Evolutionary conservation across 192 early-diverging fungal genomes (phyloP), one percentile per base, ranked within the genome.

Genomic region (Backusella parvicylindrica): DNA sequence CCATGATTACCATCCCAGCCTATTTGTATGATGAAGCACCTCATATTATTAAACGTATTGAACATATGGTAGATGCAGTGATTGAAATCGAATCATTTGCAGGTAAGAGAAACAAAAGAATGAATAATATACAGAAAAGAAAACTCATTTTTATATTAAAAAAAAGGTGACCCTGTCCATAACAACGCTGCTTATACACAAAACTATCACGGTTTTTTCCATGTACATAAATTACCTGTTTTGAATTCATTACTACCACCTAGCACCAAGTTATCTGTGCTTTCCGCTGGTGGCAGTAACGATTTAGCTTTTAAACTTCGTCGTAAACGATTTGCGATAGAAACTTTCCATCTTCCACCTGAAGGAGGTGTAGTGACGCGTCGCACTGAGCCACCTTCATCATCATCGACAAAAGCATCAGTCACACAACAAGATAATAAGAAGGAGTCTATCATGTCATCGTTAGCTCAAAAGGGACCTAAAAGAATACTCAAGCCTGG

Each of bases 21-120:
- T 83, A 95, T 77, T 77, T 95, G 9, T 96, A 95, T 72, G 84
- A 88, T 31, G 79, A 82, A 64, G 73, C 68, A 30, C 70, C 75
- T 11, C 81, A 82, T 36, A 79, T 88, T 67, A 87, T 96, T 8
- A 84, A 89, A 50, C 84, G 91, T 36, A 77, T 97, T 6, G 89
- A 94, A 77, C 94, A 95, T 70, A 80, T 92, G 7, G 91, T 90
- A 60, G 97, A 99, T 78, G 92, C 91, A 0, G 95, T 95, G 0
- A 81, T 99, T 31, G 92, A 93, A 78, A 86, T 99, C 16, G 95
- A 98, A 82, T 98, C 96, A 6, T 99, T 99, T 90, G 93, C 94
- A 53, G 94, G 95, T 86, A 83, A 75, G 31, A 74, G 26, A 60
- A 13, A 28, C 21, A 28, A 60, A 60, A 28, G 53, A 60, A 28